Base-by-base conservation (phyloP, 495 filamentous ascomycete genomes). In the Pyrenula aspistea region DNA sequence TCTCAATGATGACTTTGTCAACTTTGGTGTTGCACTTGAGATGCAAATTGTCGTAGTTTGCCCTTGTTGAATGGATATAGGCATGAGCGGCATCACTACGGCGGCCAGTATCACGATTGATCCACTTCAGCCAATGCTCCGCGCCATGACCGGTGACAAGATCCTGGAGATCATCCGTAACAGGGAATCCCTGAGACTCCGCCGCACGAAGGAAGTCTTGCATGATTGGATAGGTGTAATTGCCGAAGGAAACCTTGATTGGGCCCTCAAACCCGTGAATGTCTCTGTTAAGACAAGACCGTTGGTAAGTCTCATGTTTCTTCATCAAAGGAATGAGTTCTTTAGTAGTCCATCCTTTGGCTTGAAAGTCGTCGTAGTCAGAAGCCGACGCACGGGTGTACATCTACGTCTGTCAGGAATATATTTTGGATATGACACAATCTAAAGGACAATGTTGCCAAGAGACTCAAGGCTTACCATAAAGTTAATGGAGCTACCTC, bases 241-340 rank as follows among this genome's bases (percentile, higher is more conserved):
- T 90, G 42, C 88, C 87, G 59, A 90, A 90, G 0, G 87, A 90
- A 24, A 91, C 88, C 66, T 91, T 90, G 70, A 93, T 91, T 1
- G 88, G 88, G 0, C 88, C 87, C 2, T 87, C 85, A 54, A 84
- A 87, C 15, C 88, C 88, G 61, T 93, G 88, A 25, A 87, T 62
- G 47, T 90, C 86, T 53, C 79, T 75, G 56, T 91, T 89, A 62
- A 88, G 88, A 60, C 77, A 84, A 12, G 86, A 75, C 22, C 87
- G 76, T 67, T 91, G 87, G 60, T 91, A 93, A 0, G 87, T 91
- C 72, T 91, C 88, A 61, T 88, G 83, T 72, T 88, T 91, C 69
- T 74, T 86, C 86, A 91, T 91, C 12, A 92, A 73, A 1, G 88
- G 87, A 24, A 92, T 67, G 12, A 91, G 73, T 57, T 91, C 85